Evolutionary conservation across 179 eudicot species (phyloP), one percentile per base, ranked within the genome.

Genomic region (Actinidia chinensis): DNA sequence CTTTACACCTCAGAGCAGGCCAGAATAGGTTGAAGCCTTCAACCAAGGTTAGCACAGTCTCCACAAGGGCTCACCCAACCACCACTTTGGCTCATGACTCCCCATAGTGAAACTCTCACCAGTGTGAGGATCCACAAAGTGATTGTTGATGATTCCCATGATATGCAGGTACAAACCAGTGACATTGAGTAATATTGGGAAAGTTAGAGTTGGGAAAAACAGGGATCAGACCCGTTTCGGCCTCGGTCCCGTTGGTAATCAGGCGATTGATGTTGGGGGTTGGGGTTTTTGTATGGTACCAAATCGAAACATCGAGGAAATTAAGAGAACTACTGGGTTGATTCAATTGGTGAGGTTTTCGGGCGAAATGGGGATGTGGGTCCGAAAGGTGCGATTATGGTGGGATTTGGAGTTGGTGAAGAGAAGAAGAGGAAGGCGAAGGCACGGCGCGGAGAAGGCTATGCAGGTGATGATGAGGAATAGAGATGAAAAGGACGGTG

Each of bases 41-140:
- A 88, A 58, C 94, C 94, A 8, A 85, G 87, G 25, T 91, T 91
- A 3, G 59, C 36, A 91, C 88, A 0, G 96, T 93, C 80, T 89
- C 89, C 97, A 94, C 17, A 94, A 64, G 14, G 98, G 97, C 51
- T 94, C 97, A 1, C 98, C 98, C 2, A 93, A 76, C 98, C 98
- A 94, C 98, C 98, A 94, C 61, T 90, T 85, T 11, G 97, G 88
- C 18, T 94, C 92, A 40, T 91, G 97, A 64, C 90, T 94, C 1
- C 79, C 61, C 93, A 89, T 90, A 6, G 78, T 78, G 81, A 94
- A 94, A 1, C 1, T 4, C 4, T 89, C 91, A 0, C 89, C 89
- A 0, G 87, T 79, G 0, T 33, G 1, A 0, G 90, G 94, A 70
- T 91, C 97, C 7, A 69, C 18, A 18, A 94, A 94, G 18, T 80